These are phyloP conservation scores for Salisapilia sapeloensis DNA, from an alignment of 352 stramenopile genomes.

Conservation along the genomic window DNA sequence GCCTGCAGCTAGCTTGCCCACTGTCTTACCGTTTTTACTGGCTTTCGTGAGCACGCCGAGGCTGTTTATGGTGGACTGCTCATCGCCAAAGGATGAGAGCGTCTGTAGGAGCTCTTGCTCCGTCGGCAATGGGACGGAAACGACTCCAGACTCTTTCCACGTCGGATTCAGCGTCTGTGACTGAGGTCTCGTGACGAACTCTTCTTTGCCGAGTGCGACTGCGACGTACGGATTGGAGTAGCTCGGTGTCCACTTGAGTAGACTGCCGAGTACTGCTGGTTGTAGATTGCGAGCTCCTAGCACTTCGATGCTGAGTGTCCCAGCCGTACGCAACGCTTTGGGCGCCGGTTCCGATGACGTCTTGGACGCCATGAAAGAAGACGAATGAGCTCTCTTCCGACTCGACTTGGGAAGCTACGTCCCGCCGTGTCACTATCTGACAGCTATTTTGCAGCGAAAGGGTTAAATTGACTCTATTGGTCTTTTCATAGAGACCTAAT, in stretches of 20 bases:
- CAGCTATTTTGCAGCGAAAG: too few species aligned
- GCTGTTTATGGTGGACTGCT: constrained; percentile 4
- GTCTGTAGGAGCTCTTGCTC: constrained; percentile 40
- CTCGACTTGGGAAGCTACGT: too few species aligned
- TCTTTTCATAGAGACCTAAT: too few species aligned
- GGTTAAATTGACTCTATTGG: too few species aligned
- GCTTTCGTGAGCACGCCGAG: constrained; percentile 1
- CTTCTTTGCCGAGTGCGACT: constrained; percentile 27
- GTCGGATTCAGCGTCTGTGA: constrained; percentile 31
- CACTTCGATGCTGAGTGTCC: constrained; percentile 36
- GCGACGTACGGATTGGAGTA: constrained; percentile 53
- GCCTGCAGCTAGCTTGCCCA: constrained; percentile 5
- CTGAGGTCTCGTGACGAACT: constrained; percentile 32
- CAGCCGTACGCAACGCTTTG: constrained; percentile 8
- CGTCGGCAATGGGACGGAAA: constrained; percentile 32
- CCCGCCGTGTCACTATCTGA: too few species aligned
- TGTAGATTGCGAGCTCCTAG: constrained; percentile 32
- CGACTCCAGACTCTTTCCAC: constrained; percentile 39
- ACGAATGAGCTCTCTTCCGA: too few species aligned
- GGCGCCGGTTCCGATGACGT: constrained; percentile 1
- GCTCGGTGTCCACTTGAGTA: constrained; percentile 51
- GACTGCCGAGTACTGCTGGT: constrained; percentile 34
- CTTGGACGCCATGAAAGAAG: constrained; percentile 2
- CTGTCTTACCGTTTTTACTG: constrained; percentile 2
- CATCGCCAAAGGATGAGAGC: constrained; percentile 7